These are phyloP conservation scores for Polymyxa betae DNA, from an alignment of 208 protist genomes.

Conservation along the genomic window DNA sequence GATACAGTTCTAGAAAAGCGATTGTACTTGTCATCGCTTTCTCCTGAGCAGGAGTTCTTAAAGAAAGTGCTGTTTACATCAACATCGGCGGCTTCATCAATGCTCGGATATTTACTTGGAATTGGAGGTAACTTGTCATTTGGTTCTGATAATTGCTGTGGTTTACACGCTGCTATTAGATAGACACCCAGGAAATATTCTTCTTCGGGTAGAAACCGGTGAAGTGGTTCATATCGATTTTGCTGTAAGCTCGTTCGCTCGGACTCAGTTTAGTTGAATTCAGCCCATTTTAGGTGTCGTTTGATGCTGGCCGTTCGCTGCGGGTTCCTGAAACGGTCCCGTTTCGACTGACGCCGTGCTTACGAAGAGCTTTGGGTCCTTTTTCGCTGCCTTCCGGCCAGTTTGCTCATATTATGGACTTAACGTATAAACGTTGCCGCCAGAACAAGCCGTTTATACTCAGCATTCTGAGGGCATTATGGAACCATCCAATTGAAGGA, in stretches of 20 bases:
- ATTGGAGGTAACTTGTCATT: neutral
- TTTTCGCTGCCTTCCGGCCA: neutral
- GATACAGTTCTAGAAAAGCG: neutral
- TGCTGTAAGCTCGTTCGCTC: neutral
- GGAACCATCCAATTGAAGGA: neutral
- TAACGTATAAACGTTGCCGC: neutral
- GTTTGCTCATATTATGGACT: neutral
- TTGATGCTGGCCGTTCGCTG: neutral
- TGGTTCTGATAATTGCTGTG: neutral
- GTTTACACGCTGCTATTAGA: neutral
- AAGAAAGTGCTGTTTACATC: constrained; percentile 9
- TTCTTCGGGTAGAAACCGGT: neutral
- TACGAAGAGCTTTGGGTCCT: neutral
- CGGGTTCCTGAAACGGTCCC: constrained; percentile 30
- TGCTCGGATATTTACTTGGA: constrained; percentile 29
- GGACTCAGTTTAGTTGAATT: neutral
- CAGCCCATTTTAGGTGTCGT: neutral
- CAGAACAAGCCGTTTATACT: neutral
- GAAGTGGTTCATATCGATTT: constrained; percentile 50
- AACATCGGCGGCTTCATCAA: neutral
- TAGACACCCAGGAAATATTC: constrained; percentile 30
- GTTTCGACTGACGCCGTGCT: neutral
- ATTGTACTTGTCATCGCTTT: neutral
- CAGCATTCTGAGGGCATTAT: neutral
- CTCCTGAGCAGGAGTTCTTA: neutral